Base-by-base conservation (phyloP, 2,329 filamentous ascomycete genomes). In the Talaromyces sp. region DNA sequence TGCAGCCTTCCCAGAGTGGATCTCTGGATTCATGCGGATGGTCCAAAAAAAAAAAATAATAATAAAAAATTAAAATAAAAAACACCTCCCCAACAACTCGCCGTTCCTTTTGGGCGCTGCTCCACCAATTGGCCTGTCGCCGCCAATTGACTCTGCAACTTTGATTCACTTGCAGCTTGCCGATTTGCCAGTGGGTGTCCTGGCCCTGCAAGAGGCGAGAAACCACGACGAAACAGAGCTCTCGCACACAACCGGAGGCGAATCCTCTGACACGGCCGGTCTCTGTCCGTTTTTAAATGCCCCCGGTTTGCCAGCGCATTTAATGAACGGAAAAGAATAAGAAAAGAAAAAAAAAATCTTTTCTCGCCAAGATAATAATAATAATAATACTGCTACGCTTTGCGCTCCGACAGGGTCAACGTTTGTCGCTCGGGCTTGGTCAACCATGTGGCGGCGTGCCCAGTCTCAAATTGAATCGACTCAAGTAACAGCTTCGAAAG, bases 371-470 rank as follows among this genome's bases (percentile, higher is more conserved):
- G 17, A 39, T 39, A 39, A 39, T 47, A 19, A 47, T 47, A 25
- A 47, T 47, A 22, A 19, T 47, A 22, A 11, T 19, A 47, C 17
- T 13, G 13, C 13, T 36, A 36, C 22, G 10, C 11, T 25, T 47
- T 47, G 44, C 19, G 0, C 19, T 22, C 44, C 19, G 44, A 9
- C 11, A 47, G 44, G 44, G 22, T 47, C 44, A 19, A 47, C 19
- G 11, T 56, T 36, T n/a, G 30, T 47, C 25, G 49, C 56, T 60
- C 44, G n/a, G 11, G 28, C 19, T 42, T 54, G 39, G 33, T 58
- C 49, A 62, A 63, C 58, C 66, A 74, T 76, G 74, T 73, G 73
- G 68, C 73, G 72, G 66, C 74, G 73, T 55, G 69, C 72, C 67
- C 68, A 71, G 28, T 74, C 74, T 28, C 69, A 76, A 65, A 75